Percentiles rank a stretch among this genome's conserved stretches.
These are phyloP conservation scores for Chamaecrista fasciculata DNA, from an alignment of 306 rosid genomes.

Conservation along the genomic window DNA sequence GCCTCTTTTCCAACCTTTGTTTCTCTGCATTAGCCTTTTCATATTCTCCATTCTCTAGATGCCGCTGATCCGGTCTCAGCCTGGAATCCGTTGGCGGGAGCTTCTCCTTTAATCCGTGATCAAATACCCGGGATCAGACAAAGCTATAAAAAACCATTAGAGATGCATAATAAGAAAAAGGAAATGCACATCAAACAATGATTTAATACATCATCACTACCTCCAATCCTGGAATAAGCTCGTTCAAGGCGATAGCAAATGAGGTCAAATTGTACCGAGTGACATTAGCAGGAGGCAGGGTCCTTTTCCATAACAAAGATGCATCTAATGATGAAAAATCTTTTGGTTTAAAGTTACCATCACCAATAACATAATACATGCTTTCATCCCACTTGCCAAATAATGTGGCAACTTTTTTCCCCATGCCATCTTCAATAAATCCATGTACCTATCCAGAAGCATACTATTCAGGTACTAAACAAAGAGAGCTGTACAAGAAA, in stretches of 20 bases:
- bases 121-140: constrained; percentile 86
- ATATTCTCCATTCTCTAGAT: constrained; percentile 93
- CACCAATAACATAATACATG: constrained; percentile 62
- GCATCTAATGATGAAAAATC: constrained; percentile 45
- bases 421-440: constrained; percentile 74
- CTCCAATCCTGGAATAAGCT: constrained; percentile 78
- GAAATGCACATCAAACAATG: constrained; percentile 34
- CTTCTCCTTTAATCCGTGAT: constrained; percentile 97
- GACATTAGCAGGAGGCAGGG: constrained; percentile 56
- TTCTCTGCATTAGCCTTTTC: constrained; percentile 93
- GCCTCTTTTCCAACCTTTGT: constrained; percentile 91
- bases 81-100: constrained; percentile 99
- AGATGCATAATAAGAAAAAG: constrained; percentile 47
- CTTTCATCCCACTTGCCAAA: constrained; percentile 97
- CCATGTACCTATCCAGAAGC: constrained; percentile 68
- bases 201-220: constrained; percentile 56
- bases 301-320: constrained; percentile 77
- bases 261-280: constrained; percentile 97
- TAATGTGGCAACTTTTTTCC: constrained; percentile 67
- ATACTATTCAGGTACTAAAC: not conserved
- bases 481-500: not conserved
- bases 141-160: constrained; percentile 58
- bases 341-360: constrained; percentile 53
- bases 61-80: constrained; percentile 96
- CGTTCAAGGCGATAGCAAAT: constrained; percentile 86